phyloP scores from a whole-genome alignment of 2,329 filamentous ascomycete genomes.

The Botrytis galanthina region DNA sequence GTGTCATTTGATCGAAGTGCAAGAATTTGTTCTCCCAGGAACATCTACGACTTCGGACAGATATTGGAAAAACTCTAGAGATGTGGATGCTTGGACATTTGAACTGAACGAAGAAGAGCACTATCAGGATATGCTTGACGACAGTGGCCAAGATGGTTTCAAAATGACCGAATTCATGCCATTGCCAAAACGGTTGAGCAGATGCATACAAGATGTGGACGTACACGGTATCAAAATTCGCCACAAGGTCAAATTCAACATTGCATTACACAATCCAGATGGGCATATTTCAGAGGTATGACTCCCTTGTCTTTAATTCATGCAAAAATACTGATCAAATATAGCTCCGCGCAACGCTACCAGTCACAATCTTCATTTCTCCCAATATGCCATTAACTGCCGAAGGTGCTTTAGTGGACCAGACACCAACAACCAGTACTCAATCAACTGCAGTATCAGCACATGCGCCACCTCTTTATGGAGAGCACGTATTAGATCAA shows the following conservation, averaged over 20 bases:
- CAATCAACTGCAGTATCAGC: constrained; percentile 52
- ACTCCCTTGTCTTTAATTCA: constrained; percentile 4
- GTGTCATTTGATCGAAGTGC: constrained; percentile 75
- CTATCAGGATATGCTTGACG: constrained; percentile 67
- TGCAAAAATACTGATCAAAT: constrained; percentile 25
- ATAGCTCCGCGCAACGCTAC: constrained; percentile 81
- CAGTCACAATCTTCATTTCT: constrained; percentile 92
- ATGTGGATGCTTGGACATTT: constrained; percentile 60
- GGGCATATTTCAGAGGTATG: constrained; percentile 84
- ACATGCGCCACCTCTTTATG: constrained; percentile 86
- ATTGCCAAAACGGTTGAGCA: constrained; percentile 76
- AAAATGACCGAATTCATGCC: constrained; percentile 59
- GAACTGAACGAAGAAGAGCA: constrained; percentile 57
- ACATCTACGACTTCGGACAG: constrained; percentile 48
- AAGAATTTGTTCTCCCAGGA: constrained; percentile 61
- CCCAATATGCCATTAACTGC: constrained; percentile 88
- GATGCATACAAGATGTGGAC: constrained; percentile 87
- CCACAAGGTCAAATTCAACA: constrained; percentile 88
- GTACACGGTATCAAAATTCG: constrained; percentile 85
- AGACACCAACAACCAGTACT: constrained; percentile 49
- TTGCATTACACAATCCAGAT: constrained; percentile 91
- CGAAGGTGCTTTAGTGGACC: constrained; percentile 72
- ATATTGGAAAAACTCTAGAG: constrained; percentile 62
- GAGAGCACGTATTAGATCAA: constrained; percentile 83
- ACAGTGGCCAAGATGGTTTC: constrained; percentile 66